A percentile compares a stretch with the other conserved stretches of the same genome.
These are phyloP conservation scores for carrot (Daucus carota) DNA, from an alignment of 129 eudicot genomes.

Conservation along the genomic window DH1_v3.0 NC_030388.2:27024001-27024500, in stretches of 20 bases:
- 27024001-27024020: constrained; percentile 15
- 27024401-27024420: not conserved
- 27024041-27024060: not conserved
- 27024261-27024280: not conserved
- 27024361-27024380: not conserved
- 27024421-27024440: not conserved
- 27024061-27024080: not conserved
- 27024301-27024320: not conserved
- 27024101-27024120: constrained; percentile 21
- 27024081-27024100: constrained; percentile 7
- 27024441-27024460: not conserved
- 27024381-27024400: not conserved
- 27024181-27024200: constrained; percentile 2
- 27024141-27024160: constrained; percentile 8
- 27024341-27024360: no score
- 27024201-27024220: not conserved
- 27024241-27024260: not conserved
- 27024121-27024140: constrained; percentile 19
- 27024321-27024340: not conserved
- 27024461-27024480: not conserved
- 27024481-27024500: not conserved
- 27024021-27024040: not conserved
- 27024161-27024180: constrained; percentile 6
- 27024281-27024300: not conserved
- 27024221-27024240: constrained; percentile 5